Percentiles rank a stretch among this genome's conserved stretches.
Conservation (phyloP, 768 basidiomycete genomes). For the Chlorophyllum brunneum region DNA sequence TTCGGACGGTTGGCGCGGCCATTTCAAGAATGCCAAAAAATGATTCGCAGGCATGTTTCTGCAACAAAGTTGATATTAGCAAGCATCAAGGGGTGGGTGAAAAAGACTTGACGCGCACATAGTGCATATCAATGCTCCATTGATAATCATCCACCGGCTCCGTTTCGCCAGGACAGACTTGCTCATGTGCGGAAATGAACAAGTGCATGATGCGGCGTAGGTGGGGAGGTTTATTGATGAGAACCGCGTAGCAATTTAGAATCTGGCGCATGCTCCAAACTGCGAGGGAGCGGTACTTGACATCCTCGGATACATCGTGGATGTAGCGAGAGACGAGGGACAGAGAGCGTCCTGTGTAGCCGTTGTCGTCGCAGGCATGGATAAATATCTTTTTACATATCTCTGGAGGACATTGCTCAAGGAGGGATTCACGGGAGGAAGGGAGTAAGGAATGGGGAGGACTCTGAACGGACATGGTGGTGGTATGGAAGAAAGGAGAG, state of each 20-base stretch:
- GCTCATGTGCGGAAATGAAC: conserved; percentile 21
- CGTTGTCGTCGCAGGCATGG: conserved; percentile 32
- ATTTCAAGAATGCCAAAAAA: conserved; percentile 18
- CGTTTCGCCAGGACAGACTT: conserved; percentile 10
- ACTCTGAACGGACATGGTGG: background rate
- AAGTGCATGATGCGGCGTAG: conserved; percentile 25
- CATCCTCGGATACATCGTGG: conserved; percentile 20
- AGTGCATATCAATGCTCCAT: conserved; percentile 3
- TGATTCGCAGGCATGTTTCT: conserved; percentile 17
- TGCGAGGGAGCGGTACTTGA: conserved; percentile 27
- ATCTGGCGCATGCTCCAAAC: conserved; percentile 23
- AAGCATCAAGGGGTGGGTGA: background rate
- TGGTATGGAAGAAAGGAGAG: background rate
- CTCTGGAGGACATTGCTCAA: conserved; percentile 8
- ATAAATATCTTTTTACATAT: conserved; percentile 19
- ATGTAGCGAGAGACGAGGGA: conserved; percentile 31
- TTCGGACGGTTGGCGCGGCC: conserved; percentile 20
- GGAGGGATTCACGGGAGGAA: background rate
- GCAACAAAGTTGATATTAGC: background rate
- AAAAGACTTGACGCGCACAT: conserved; percentile 4
- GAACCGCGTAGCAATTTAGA: conserved; percentile 19
- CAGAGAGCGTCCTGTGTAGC: conserved; percentile 31
- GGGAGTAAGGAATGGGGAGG: background rate
- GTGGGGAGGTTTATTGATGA: conserved; percentile 18
- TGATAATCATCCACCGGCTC: background rate